Percentiles rank a stretch among this genome's conserved stretches.
phyloP scores from a whole-genome alignment of 139 green algal species.

The Pleodorina starrii region DNA sequence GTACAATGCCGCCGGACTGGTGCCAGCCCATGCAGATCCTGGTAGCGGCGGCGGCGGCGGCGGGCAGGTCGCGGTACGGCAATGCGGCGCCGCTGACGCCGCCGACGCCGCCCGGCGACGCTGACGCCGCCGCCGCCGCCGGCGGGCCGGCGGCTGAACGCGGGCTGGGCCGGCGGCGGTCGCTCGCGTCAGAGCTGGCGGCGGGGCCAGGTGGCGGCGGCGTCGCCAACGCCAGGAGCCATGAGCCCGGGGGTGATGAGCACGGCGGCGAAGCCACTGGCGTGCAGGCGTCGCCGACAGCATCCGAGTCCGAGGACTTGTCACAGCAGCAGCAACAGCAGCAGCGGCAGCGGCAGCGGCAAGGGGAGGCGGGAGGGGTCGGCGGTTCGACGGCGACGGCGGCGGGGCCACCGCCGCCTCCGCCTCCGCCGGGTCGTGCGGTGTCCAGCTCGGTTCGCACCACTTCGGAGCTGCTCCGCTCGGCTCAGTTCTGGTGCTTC shows the following conservation, averaged over 20 bases:
- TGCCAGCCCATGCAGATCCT: constrained; percentile 38
- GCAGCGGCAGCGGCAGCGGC: background rate
- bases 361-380: background rate
- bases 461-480: background rate
- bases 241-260: background rate
- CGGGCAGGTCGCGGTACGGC: background rate
- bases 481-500: constrained; percentile 50
- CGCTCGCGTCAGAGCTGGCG: background rate
- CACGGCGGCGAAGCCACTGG: background rate
- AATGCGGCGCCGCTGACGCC: background rate
- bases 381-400: background rate
- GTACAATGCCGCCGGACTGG: background rate
- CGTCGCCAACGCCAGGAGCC: background rate
- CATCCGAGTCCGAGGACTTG: background rate
- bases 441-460: background rate
- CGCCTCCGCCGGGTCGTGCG: background rate
- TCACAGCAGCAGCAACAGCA: background rate
- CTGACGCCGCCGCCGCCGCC: background rate
- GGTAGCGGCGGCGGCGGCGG: background rate
- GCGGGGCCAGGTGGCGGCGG: background rate
- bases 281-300: background rate
- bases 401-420: background rate
- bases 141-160: background rate
- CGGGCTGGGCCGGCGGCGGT: background rate
- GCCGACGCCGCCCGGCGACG: background rate